phyloP scores from a whole-genome alignment of 73 alveolate genomes.

The Symbiodinium natans region DNA sequence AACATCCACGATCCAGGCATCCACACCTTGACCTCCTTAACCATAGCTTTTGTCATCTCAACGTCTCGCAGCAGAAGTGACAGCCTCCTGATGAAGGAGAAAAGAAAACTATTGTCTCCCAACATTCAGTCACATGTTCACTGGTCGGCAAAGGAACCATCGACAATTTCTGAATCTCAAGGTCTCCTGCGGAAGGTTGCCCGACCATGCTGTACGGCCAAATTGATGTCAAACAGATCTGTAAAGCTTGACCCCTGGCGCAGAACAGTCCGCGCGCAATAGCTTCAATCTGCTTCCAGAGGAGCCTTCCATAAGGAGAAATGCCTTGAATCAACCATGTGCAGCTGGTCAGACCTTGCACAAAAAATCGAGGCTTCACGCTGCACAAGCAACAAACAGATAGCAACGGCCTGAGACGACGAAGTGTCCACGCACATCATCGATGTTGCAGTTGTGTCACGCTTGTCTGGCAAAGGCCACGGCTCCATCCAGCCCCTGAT shows the following conservation, averaged over 20 bases:
- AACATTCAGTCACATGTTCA: background rate
- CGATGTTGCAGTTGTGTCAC: too few species aligned
- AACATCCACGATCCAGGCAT: background rate
- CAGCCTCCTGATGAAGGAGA: slow-evolving; percentile 27
- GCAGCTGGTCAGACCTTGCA: slow-evolving; percentile 71
- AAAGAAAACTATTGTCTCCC: background rate
- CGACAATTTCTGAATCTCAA: background rate
- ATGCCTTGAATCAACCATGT: slow-evolving; percentile 74
- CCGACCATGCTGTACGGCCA: slow-evolving; percentile 70
- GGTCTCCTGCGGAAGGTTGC: slow-evolving; percentile 65
- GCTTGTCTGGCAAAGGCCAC: background rate
- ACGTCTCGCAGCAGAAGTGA: slow-evolving; percentile 82
- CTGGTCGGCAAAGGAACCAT: background rate
- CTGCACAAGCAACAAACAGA: too few species aligned
- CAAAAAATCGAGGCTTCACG: too few species aligned
- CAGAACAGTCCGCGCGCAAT: background rate
- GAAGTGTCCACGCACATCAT: too few species aligned
- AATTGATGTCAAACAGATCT: slow-evolving; percentile 73
- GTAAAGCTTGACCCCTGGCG: slow-evolving; percentile 57
- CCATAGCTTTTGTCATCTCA: slow-evolving; percentile 81
- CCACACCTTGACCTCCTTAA: slow-evolving; percentile 11
- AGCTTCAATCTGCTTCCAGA: background rate
- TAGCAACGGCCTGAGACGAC: background rate
- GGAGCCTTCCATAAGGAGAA: slow-evolving; percentile 35
- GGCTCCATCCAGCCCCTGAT: slow-evolving; percentile 79